Evolutionary conservation across 2,329 filamentous ascomycete species (phyloP).

Genomic region (Madurella mycetomatis): DNA sequence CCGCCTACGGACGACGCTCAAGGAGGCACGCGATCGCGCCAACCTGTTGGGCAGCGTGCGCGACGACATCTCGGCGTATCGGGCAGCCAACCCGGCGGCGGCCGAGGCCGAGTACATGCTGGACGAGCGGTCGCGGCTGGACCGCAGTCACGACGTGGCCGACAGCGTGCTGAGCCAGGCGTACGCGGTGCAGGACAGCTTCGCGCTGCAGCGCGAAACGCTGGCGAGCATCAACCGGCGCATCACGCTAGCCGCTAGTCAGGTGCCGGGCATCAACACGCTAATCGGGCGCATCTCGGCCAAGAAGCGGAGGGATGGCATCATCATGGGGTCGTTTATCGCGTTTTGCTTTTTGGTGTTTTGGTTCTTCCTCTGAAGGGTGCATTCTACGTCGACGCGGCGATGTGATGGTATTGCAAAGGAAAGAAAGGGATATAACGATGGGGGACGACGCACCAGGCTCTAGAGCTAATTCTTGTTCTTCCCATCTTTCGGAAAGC

Average conservation of each 20-base stretch:
- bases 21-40: conserved; percentile 75
- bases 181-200: conserved; percentile 93
- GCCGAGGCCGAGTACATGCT: conserved; percentile 97
- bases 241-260: conserved; percentile 83
- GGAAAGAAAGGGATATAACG: too few species aligned
- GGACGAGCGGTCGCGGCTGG: conserved; percentile 77
- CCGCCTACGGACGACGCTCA: conserved; percentile 68
- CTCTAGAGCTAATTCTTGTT: neutral
- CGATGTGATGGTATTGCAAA: too few species aligned
- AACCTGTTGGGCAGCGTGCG: conserved; percentile 89
- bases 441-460: neutral
- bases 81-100: conserved; percentile 71
- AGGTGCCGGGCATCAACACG: conserved; percentile 88
- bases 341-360: conserved; percentile 87
- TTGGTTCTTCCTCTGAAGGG: conserved; percentile 64
- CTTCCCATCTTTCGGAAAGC: neutral
- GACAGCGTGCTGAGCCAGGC: conserved; percentile 91
- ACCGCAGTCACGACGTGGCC: conserved; percentile 83
- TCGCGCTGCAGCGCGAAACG: conserved; percentile 80
- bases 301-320: conserved; percentile 89
- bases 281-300: conserved; percentile 89
- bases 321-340: conserved; percentile 89
- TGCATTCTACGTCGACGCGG: too few species aligned
- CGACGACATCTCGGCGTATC: conserved; percentile 87
- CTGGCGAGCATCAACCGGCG: conserved; percentile 83